Evolutionary conservation across 805 yeast genomes (phyloP).

Genomic region (Metschnikowia lachancei): DNA sequence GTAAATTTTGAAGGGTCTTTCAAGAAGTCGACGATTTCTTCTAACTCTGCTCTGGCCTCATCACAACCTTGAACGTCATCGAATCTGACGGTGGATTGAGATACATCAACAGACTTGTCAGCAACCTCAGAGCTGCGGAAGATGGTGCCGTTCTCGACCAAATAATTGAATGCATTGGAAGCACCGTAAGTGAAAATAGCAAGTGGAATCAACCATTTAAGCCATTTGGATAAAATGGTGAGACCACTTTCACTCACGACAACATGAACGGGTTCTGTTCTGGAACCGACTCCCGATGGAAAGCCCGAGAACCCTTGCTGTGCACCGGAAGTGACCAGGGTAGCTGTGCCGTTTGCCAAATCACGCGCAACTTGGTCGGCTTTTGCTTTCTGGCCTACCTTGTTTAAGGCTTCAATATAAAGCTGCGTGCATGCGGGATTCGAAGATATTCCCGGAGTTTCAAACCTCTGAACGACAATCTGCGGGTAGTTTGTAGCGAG

Average conservation of each 20-base stretch:
- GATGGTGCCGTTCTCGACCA: constrained; percentile 80
- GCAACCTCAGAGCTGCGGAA: constrained; percentile 69
- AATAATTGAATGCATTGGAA: constrained; percentile 71
- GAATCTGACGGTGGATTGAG: constrained; percentile 82
- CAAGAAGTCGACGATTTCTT: constrained; percentile 95
- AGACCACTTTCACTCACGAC: constrained; percentile 81
- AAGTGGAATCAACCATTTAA: constrained; percentile 82
- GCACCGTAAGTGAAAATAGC: constrained; percentile 79
- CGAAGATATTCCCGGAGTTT: constrained; percentile 88
- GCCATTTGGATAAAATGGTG: constrained; percentile 78
- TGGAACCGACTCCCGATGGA: constrained; percentile 52
- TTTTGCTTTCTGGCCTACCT: constrained; percentile 72
- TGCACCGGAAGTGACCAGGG: constrained; percentile 10
- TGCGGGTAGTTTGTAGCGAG: constrained; percentile 88
- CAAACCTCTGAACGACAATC: constrained; percentile 89
- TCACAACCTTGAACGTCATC: constrained; percentile 96
- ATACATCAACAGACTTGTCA: constrained; percentile 78
- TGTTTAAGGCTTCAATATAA: constrained; percentile 77
- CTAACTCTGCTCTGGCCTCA: constrained; percentile 95
- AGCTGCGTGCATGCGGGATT: constrained; percentile 74
- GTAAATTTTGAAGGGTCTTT: constrained; percentile 96
- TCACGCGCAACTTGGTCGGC: constrained; percentile 64
- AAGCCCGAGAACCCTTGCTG: constrained; percentile 23
- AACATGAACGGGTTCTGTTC: constrained; percentile 89
- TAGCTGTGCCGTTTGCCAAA: constrained; percentile 19